Base-by-base conservation (phyloP, 2,329 filamentous ascomycete species). In the Cyphellophora attinorum region DNA sequence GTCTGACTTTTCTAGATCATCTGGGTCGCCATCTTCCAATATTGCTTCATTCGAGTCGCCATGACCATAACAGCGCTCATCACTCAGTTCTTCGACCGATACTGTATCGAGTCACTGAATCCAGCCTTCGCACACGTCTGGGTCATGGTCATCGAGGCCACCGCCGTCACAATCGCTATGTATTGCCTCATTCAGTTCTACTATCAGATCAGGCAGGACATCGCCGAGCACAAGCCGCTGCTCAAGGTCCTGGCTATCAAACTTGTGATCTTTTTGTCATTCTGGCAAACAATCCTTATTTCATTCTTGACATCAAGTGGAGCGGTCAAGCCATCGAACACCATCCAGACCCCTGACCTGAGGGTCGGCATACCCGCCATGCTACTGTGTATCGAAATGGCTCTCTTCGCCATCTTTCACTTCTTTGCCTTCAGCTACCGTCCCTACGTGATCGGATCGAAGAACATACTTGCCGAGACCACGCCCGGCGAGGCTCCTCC, bases 141-240 rank as follows among this genome's bases (percentile, higher is more conserved):
- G 85, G 79, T 76, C 27, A 67, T 83, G 51, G 67, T 70, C 2
- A 73, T 93, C 46, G 79, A 91, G 54, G 75, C 72, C 47, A 43
- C 74, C 14, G 79, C 81, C 2, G 83, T 93, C 25, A 75, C 79
- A 0, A 72, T 93, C 38, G 85, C 86, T 40, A 93, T 94, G 82
- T 91, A 83, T 62, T 88, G 81, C 54, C 60, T 94, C 28, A 78
- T 93, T 43, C 85, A 93, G 50, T 91, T 91, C 57, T 93, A 93
- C 57, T 57, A 82, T 18, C 84, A 93, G 56, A 66, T 91, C 29
- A 77, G 75, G 43, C 60, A 68, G 1, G 74, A 83, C 39, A 68
- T 93, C 16, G 67, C 70, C 5, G 70, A 79, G 35, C 74, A 93
- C 52, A 68, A 64, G 12, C 81, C 85, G 0, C 81, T 89, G 46